Conservation (phyloP, 805 yeast genomes). For the Alloascoidea africana region DNA sequence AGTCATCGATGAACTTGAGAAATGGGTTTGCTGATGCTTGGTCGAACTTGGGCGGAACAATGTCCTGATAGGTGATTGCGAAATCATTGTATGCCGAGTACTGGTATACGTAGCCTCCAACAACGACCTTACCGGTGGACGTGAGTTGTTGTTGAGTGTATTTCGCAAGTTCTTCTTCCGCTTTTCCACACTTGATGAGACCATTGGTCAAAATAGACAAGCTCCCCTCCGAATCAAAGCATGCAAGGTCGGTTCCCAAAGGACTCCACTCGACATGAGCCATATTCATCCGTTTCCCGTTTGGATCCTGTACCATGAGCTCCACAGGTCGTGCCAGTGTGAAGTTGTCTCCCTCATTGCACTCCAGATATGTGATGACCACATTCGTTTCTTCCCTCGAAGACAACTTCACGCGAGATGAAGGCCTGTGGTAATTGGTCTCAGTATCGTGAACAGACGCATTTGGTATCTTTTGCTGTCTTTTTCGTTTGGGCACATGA, state of each 20-base stretch:
- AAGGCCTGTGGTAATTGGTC: background rate
- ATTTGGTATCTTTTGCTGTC: background rate
- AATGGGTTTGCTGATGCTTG: constrained; percentile 12
- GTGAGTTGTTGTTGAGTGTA: background rate
- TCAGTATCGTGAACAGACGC: background rate
- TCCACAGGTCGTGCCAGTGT: constrained; percentile 45
- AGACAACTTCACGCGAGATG: background rate
- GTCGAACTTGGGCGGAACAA: background rate
- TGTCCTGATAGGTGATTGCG: background rate
- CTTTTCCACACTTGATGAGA: background rate
- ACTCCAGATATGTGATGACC: constrained; percentile 51
- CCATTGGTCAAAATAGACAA: constrained; percentile 31
- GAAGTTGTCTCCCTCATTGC: constrained; percentile 69
- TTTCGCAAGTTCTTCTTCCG: too few species aligned
- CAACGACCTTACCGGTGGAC: background rate
- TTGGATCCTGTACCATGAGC: constrained; percentile 12
- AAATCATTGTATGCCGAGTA: background rate
- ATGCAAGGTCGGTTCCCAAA: constrained; percentile 68
- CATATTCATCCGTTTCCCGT: constrained; percentile 8
- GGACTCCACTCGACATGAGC: constrained; percentile 54
- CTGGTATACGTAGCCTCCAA: background rate
- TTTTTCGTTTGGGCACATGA: background rate
- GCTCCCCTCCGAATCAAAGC: constrained; percentile 59
- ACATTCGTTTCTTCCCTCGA: constrained; percentile 15
- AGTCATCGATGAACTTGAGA: constrained; percentile 27